These are phyloP conservation scores for Populus pruinosa DNA, from an alignment of 345 rosid genomes.

Conservation along the genomic window DNA sequence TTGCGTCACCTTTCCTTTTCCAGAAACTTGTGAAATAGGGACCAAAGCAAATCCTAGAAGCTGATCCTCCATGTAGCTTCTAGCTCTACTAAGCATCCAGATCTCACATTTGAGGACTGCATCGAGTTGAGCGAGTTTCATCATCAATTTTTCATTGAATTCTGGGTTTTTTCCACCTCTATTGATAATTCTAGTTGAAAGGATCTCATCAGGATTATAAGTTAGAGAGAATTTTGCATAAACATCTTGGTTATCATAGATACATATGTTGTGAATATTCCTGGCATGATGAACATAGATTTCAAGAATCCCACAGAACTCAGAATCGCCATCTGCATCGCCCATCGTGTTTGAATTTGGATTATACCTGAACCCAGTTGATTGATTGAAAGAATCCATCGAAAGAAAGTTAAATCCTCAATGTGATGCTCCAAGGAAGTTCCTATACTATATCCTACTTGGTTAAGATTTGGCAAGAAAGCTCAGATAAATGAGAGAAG, in stretches of 20 bases:
- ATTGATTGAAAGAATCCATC: constrained; percentile 57
- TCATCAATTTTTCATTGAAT: constrained; percentile 59
- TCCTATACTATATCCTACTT: background rate
- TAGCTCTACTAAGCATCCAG: constrained; percentile 89
- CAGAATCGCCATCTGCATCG: constrained; percentile 38
- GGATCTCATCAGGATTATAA: constrained; percentile 73
- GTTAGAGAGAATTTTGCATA: constrained; percentile 95
- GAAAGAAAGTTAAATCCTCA: background rate
- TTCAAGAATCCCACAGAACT: constrained; percentile 57
- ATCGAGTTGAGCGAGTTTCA: constrained; percentile 57
- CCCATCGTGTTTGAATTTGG: constrained; percentile 25
- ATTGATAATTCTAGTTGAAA: constrained; percentile 68
- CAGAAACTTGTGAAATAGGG: constrained; percentile 59
- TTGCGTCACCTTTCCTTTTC: constrained; percentile 64
- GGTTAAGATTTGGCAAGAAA: constrained; percentile 1
- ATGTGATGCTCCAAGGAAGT: background rate
- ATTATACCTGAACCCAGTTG: constrained; percentile 42
- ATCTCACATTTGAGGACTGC: constrained; percentile 93
- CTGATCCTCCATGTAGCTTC: constrained; percentile 90
- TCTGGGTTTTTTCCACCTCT: constrained; percentile 93
- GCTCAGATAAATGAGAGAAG: background rate
- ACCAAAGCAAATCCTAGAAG: constrained; percentile 83
- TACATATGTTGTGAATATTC: constrained; percentile 95
- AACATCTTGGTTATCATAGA: constrained; percentile 93
- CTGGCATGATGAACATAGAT: constrained; percentile 83